These are phyloP conservation scores for Termitomyces titanicus DNA, from an alignment of 768 basidiomycete species.

Conservation along the genomic window DNA sequence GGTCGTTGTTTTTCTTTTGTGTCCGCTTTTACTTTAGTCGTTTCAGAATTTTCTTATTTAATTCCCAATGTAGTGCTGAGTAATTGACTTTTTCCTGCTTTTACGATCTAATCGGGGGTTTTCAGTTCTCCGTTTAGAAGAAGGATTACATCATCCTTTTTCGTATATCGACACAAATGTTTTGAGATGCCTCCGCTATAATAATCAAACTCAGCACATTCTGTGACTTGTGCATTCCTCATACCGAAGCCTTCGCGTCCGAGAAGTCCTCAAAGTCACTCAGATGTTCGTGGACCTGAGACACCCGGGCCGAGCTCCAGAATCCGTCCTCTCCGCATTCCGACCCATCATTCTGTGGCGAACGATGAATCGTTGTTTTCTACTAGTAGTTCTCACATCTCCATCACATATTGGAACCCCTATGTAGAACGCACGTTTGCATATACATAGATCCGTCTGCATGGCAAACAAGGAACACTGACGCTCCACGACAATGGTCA, in stretches of 20 bases:
- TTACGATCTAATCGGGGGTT: neutral
- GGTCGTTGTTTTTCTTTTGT: neutral
- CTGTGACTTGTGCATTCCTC: neutral
- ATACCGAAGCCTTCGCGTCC: neutral
- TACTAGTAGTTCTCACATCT: too few relatives aligned
- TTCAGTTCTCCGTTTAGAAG: neutral
- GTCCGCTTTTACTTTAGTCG: neutral
- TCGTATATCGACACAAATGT: too few relatives aligned
- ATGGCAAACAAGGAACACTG: neutral
- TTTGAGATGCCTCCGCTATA: too few relatives aligned
- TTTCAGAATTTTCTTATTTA: neutral
- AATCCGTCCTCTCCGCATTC: neutral
- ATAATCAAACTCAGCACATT: neutral
- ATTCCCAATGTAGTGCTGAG: neutral
- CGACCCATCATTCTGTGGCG: neutral
- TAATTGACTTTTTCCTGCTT: neutral
- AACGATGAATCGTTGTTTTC: too few relatives aligned
- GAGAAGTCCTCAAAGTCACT: neutral
- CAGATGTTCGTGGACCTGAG: too few relatives aligned
- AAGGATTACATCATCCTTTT: neutral
- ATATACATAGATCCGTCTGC: neutral
- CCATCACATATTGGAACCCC: too few relatives aligned
- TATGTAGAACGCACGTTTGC: neutral
- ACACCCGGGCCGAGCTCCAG: too few relatives aligned
- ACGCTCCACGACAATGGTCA: neutral